phyloP scores from a whole-genome alignment of 352 stramenopile genomes.

The Phytophthora ramorum region DNA sequence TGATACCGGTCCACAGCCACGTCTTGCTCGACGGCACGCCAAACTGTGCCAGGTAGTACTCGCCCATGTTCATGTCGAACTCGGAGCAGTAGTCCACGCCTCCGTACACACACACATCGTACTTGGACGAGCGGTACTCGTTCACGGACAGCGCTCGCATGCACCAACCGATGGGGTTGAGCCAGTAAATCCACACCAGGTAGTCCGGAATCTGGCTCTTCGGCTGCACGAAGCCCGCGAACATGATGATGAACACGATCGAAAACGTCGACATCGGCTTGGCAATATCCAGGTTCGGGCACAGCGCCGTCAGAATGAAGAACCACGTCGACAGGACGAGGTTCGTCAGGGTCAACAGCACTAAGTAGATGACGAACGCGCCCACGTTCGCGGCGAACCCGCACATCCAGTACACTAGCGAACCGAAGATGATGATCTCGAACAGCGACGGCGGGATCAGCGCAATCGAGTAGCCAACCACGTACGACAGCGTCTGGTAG shows the following conservation, averaged over 20 bases:
- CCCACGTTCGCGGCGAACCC: conserved; percentile 44
- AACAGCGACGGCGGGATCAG: conserved; percentile 14
- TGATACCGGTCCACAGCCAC: conserved; percentile 42
- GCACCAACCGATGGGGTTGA: conserved; percentile 53
- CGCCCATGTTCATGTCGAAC: conserved; percentile 37
- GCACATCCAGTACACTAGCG: conserved; percentile 88
- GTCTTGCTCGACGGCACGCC: conserved; percentile 45
- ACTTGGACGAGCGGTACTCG: conserved; percentile 44
- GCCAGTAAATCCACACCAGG: conserved; percentile 14
- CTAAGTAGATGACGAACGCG: conserved; percentile 14
- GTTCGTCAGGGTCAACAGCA: conserved; percentile 6
- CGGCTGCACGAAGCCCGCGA: conserved; percentile 10
- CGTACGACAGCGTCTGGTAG: conserved; percentile 14
- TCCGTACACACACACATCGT: conserved; percentile 40
- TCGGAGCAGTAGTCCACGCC: neutral
- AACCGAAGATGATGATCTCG: conserved; percentile 60
- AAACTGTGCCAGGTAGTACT: conserved; percentile 46
- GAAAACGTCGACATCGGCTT: conserved; percentile 14
- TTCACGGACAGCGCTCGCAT: conserved; percentile 50
- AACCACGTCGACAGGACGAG: conserved; percentile 9
- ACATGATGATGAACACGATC: conserved; percentile 14
- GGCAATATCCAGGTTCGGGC: conserved; percentile 10
- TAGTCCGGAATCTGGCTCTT: conserved; percentile 16
- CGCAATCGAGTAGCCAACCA: conserved; percentile 8
- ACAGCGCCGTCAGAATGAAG: conserved; percentile 10